Evolutionary conservation across 2,329 filamentous ascomycete species (phyloP).

Genomic region (Ophiostoma ips): DNA sequence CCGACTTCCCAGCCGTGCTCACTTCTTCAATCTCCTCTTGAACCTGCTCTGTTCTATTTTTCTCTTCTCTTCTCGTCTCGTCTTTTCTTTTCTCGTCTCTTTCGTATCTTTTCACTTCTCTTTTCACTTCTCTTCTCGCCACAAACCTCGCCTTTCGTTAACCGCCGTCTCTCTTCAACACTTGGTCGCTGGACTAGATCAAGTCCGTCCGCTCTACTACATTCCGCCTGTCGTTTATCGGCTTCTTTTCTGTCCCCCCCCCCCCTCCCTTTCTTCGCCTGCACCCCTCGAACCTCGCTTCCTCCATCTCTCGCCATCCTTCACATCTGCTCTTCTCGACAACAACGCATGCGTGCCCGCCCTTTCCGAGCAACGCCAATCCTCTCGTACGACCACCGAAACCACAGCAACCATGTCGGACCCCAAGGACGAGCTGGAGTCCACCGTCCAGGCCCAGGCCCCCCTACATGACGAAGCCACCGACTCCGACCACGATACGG

Average conservation of each 20-base stretch:
- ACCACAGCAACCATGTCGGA: slow-evolving; percentile 9
- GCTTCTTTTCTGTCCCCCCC: neutral
- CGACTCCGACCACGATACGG: slow-evolving; percentile 11
- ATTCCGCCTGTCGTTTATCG: no score
- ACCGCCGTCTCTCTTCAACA: no score
- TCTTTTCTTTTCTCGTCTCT: neutral
- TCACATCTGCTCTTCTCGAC: neutral
- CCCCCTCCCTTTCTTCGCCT: neutral
- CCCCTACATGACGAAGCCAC: slow-evolving; percentile 1
- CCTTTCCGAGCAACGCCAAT: no score
- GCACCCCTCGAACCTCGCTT: neutral
- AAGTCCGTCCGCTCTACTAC: neutral
- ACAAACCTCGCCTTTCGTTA: no score
- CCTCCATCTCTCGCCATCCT: neutral
- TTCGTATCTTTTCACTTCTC: no score
- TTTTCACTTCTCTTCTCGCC: no score
- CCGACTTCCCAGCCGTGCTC: neutral
- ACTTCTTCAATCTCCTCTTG: neutral
- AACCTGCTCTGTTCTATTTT: neutral
- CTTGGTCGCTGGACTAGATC: neutral
- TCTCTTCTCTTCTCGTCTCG: neutral
- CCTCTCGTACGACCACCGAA: neutral
- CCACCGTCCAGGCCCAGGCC: slow-evolving; percentile 3
- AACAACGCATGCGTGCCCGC: no score
- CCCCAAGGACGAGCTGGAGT: slow-evolving; percentile 6